These are phyloP conservation scores for Salix koriyanagi DNA, from an alignment of 345 rosid species.

Conservation along the genomic window DNA sequence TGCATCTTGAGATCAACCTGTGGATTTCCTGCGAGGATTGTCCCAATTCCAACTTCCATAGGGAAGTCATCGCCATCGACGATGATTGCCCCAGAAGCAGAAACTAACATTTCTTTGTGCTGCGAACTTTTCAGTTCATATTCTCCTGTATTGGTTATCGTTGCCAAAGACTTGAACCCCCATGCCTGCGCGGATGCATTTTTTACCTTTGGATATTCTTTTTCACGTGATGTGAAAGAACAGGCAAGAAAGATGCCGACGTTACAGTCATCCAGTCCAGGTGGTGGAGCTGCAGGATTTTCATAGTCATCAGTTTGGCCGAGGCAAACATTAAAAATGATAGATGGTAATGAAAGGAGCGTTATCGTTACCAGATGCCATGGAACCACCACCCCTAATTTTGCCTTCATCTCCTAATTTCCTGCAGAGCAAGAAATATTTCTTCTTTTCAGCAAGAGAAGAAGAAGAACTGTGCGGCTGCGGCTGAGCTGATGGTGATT, in stretches of 20 bases:
- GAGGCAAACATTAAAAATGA: slow-evolving; percentile 20
- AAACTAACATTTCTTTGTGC: too few relatives aligned
- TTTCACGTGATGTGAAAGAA: slow-evolving; percentile 47
- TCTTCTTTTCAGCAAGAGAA: neutral
- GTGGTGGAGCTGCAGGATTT: slow-evolving; percentile 42
- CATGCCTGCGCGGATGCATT: slow-evolving; percentile 81
- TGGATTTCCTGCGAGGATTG: too few relatives aligned
- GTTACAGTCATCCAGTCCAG: slow-evolving; percentile 50
- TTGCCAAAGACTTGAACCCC: too few relatives aligned
- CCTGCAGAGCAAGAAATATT: neutral
- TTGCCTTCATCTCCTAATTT: slow-evolving; percentile 6
- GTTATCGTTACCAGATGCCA: slow-evolving; percentile 15
- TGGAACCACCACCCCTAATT: slow-evolving; percentile 38
- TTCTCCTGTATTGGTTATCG: too few relatives aligned
- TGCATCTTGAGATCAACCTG: too few relatives aligned
- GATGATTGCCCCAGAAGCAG: too few relatives aligned
- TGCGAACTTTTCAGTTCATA: too few relatives aligned
- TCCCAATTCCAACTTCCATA: too few relatives aligned
- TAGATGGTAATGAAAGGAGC: slow-evolving; percentile 13
- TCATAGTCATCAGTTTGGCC: slow-evolving; percentile 44
- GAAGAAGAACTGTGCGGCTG: neutral
- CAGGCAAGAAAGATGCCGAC: slow-evolving; percentile 63
- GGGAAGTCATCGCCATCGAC: too few relatives aligned
- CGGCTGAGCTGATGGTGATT: neutral
- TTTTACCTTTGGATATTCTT: slow-evolving; percentile 59